Percentiles rank a stretch among this genome's conserved stretches.
Conservation (phyloP, 2,329 filamentous ascomycete species). For the Curvularia verruculosa region DNA sequence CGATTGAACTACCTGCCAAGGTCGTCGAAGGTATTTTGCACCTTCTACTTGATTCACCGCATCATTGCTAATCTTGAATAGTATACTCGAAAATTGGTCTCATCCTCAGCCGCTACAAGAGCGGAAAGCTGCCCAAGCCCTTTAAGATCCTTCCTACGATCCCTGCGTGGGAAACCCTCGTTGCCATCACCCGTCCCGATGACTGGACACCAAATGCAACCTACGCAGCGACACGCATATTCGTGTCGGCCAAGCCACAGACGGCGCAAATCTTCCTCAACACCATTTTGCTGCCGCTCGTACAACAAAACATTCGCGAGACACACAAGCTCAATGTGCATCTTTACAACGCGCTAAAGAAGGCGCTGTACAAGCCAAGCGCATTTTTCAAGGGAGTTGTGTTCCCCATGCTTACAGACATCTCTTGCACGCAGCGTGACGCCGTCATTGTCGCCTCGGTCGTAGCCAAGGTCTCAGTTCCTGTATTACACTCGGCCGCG, state of each 20-base stretch:
- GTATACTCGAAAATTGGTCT: conserved; percentile 93
- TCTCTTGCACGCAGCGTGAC: conserved; percentile 90
- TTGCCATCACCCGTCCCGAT: conserved; percentile 83
- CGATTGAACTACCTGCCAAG: conserved; percentile 85
- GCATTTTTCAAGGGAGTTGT: conserved; percentile 97
- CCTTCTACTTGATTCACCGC: background rate
- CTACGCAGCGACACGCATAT: conserved; percentile 90
- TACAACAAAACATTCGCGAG: conserved; percentile 93
- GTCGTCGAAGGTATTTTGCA: conserved; percentile 69
- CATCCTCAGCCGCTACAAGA: conserved; percentile 90
- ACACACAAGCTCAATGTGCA: conserved; percentile 95
- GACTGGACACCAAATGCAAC: conserved; percentile 78
- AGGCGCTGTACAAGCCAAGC: conserved; percentile 88
- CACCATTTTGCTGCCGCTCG: conserved; percentile 83
- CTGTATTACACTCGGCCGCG: conserved; percentile 88
- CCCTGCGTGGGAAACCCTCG: conserved; percentile 88
- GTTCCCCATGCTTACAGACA: conserved; percentile 83
- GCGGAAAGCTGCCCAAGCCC: conserved; percentile 93
- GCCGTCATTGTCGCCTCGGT: conserved; percentile 90
- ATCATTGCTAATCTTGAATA: conserved; percentile 20
- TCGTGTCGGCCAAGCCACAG: conserved; percentile 80
- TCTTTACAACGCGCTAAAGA: conserved; percentile 92
- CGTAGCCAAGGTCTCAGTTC: conserved; percentile 82
- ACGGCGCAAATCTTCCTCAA: conserved; percentile 86
- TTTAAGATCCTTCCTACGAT: conserved; percentile 96